These are phyloP conservation scores for Metschnikowia koreensis DNA, from an alignment of 805 yeast genomes.

Conservation along the genomic window DNA sequence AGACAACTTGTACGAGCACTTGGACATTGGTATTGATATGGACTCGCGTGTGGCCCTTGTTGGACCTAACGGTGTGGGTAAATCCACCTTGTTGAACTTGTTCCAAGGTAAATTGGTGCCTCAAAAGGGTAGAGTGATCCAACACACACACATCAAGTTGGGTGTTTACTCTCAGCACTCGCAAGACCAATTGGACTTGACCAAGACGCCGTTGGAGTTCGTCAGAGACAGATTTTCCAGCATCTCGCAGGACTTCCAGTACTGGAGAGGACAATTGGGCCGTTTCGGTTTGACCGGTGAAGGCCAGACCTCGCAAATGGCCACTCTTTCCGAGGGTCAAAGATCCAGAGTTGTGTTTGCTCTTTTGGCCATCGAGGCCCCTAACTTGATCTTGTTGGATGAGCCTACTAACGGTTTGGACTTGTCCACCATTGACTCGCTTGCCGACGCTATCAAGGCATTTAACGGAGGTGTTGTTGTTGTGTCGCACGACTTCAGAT, in stretches of 20 bases:
- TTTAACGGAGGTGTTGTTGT: slow-evolving; percentile 98
- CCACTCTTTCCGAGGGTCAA: slow-evolving; percentile 97
- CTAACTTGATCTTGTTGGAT: slow-evolving; percentile 91
- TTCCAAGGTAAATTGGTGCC: slow-evolving; percentile 94
- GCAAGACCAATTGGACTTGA: slow-evolving; percentile 94
- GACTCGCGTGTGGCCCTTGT: slow-evolving; percentile 97
- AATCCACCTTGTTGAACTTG: slow-evolving; percentile 89
- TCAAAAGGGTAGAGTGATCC: slow-evolving; percentile 91
- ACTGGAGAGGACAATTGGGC: slow-evolving; percentile 97
- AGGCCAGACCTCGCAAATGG: slow-evolving; percentile 98
- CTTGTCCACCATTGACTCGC: slow-evolving; percentile 95
- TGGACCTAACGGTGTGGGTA: slow-evolving; percentile 99
- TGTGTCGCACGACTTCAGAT: slow-evolving; percentile 98
- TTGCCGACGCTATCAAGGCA: slow-evolving; percentile 92
- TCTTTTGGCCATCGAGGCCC: slow-evolving; percentile 88
- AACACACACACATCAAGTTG: slow-evolving; percentile 95
- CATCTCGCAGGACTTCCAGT: slow-evolving; percentile 96
- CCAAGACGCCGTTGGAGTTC: slow-evolving; percentile 93
- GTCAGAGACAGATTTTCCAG: slow-evolving; percentile 90
- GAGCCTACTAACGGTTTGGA: slow-evolving; percentile 99
- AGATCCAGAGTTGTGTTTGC: slow-evolving; percentile 99
- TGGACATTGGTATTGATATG: slow-evolving; percentile 99
- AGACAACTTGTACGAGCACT: slow-evolving; percentile 83
- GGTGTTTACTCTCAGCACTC: slow-evolving; percentile 99
- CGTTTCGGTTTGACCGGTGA: slow-evolving; percentile 98